Evolutionary conservation across 768 basidiomycete species (phyloP).

Genomic region (Xanthoconium purpureum): DNA sequence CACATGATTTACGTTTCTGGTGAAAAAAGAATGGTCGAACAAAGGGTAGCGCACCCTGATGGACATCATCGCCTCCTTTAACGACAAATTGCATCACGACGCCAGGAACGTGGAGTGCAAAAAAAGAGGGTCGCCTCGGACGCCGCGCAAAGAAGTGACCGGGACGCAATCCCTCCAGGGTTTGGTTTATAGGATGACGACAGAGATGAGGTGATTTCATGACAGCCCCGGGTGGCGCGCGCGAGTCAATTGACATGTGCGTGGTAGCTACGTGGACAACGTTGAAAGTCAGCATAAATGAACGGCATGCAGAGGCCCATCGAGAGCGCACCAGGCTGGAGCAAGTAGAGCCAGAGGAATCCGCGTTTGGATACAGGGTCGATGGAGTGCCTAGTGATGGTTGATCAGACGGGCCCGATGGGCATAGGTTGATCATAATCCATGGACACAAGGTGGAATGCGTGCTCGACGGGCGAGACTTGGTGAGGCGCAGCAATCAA

Average conservation of each 20-base stretch:
- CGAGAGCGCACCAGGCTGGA: background rate
- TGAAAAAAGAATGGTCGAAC: background rate
- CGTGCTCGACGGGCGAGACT: constrained; percentile 4
- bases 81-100: constrained; percentile 26
- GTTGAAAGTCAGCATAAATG: constrained; percentile 8
- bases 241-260: constrained; percentile 13
- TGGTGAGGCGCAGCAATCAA: background rate
- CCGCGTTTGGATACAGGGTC: background rate
- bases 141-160: constrained; percentile 26
- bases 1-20: constrained; percentile 11
- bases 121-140: constrained; percentile 29
- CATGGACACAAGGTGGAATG: background rate
- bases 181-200: constrained; percentile 7
- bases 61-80: constrained; percentile 18
- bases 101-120: constrained; percentile 21
- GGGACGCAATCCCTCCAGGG: background rate
- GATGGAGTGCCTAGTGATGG: background rate
- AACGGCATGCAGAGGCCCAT: constrained; percentile 10
- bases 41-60: constrained; percentile 5
- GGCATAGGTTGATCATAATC: constrained; percentile 4
- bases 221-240: constrained; percentile 2
- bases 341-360: background rate
- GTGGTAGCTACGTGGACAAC: constrained; percentile 7
- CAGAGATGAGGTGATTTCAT: constrained; percentile 26
- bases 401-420: constrained; percentile 2